Percentiles rank a stretch among this genome's conserved stretches.
Conservation (phyloP, 2,329 filamentous ascomycete genomes). For the Ramularia endophylla region DNA sequence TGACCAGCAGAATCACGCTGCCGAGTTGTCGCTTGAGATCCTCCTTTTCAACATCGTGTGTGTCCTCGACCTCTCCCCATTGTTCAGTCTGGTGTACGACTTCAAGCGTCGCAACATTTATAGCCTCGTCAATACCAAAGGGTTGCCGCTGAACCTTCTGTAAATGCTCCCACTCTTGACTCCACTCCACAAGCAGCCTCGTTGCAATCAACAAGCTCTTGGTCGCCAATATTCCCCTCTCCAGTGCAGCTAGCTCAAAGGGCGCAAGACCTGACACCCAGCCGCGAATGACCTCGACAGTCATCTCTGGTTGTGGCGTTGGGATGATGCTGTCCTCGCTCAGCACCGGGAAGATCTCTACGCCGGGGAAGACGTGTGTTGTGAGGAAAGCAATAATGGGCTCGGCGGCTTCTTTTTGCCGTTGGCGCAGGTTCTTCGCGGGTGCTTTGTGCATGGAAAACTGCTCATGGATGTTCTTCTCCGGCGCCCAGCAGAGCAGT, state of each 20-base stretch:
- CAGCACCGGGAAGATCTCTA: constrained; percentile 75
- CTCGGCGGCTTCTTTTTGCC: constrained; percentile 64
- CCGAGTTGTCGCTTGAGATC: constrained; percentile 84
- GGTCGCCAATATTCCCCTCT: constrained; percentile 74
- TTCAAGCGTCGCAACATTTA: constrained; percentile 71
- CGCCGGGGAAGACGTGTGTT: constrained; percentile 73
- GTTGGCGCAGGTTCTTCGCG: constrained; percentile 54
- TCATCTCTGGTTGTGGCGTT: constrained; percentile 63
- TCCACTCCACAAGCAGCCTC: constrained; percentile 81
- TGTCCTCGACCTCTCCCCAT: constrained; percentile 98
- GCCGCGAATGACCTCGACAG: constrained; percentile 67
- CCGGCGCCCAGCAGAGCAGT: constrained; percentile 80
- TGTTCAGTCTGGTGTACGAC: constrained; percentile 82
- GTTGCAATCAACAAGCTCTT: constrained; percentile 79
- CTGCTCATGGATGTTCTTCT: constrained; percentile 44
- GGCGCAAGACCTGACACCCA: constrained; percentile 69
- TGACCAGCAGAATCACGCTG: constrained; percentile 73
- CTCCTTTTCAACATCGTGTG: constrained; percentile 92
- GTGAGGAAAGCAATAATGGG: constrained; percentile 68
- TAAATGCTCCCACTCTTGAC: constrained; percentile 58
- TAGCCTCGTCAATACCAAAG: constrained; percentile 81
- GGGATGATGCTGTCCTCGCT: constrained; percentile 72
- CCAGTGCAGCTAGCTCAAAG: constrained; percentile 81
- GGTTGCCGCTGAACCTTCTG: constrained; percentile 37
- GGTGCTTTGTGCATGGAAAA: constrained; percentile 36